These are phyloP conservation scores for Nicotiana sylvestris DNA, from an alignment of 257 asterid species.

Conservation along the genomic window DNA sequence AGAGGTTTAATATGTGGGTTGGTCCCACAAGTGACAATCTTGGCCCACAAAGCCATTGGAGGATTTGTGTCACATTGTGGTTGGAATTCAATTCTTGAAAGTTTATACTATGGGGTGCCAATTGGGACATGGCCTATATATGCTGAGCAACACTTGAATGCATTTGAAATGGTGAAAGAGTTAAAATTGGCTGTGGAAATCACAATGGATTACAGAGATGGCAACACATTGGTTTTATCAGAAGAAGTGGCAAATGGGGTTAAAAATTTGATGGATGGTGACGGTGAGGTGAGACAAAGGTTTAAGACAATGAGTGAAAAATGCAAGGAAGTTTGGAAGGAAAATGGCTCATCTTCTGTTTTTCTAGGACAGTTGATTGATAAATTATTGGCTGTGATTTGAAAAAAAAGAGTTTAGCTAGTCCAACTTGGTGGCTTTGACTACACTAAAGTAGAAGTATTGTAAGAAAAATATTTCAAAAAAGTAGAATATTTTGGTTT, in stretches of 20 bases:
- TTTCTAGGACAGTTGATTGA: neutral
- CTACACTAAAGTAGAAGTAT: neutral
- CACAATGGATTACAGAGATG: slow-evolving; percentile 13
- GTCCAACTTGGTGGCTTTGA: neutral
- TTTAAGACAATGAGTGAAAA: slow-evolving; percentile 15
- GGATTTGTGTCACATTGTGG: slow-evolving; percentile 26
- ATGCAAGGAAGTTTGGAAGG: slow-evolving; percentile 13
- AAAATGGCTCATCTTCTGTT: slow-evolving; percentile 20
- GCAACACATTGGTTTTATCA: neutral
- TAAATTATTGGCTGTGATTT: neutral
- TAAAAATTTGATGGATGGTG: slow-evolving; percentile 13
- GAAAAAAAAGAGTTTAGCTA: neutral
- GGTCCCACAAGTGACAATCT: slow-evolving; percentile 22
- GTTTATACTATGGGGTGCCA: slow-evolving; percentile 16
- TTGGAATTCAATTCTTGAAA: slow-evolving; percentile 21
- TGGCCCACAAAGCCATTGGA: slow-evolving; percentile 18
- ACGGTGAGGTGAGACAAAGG: slow-evolving; percentile 9
- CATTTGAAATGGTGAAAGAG: slow-evolving; percentile 22
- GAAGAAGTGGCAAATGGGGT: slow-evolving; percentile 17
- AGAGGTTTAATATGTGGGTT: slow-evolving; percentile 18
- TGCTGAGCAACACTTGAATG: slow-evolving; percentile 25
- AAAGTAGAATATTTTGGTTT: too few species aligned
- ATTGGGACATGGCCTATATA: slow-evolving; percentile 23
- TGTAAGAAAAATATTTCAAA: too few species aligned
- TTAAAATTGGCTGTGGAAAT: slow-evolving; percentile 18